These are phyloP conservation scores for Aureobasidium sp. DNA, from an alignment of 2,329 filamentous ascomycete genomes.

Conservation along the genomic window DNA sequence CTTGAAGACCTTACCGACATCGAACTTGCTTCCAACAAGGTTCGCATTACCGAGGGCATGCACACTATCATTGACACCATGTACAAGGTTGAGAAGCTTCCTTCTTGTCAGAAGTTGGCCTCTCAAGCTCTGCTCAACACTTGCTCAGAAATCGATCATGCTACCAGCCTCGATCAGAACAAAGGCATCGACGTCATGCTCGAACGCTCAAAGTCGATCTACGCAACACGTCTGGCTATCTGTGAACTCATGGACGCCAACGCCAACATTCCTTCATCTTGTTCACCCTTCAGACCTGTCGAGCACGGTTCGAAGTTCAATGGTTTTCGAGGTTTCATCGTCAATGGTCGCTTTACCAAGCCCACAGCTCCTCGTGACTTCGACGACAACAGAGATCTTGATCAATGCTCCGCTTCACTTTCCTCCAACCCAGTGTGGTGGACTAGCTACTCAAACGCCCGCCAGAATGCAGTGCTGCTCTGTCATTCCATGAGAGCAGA, in stretches of 20 bases:
- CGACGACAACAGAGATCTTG: constrained; percentile 33
- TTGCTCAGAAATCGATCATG: constrained; percentile 43
- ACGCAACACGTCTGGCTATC: constrained; percentile 55
- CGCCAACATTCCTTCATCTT: constrained; percentile 42
- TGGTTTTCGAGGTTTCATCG: constrained; percentile 23
- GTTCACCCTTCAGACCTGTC: constrained; percentile 42
- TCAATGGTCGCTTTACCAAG: constrained; percentile 15
- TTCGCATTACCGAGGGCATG: constrained; percentile 13
- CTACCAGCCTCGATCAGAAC: constrained; percentile 22
- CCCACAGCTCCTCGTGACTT: constrained; percentile 19
- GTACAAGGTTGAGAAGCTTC: constrained; percentile 37
- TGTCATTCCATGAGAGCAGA: constrained; percentile 55
- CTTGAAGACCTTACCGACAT: neutral
- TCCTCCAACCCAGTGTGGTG: constrained; percentile 52
- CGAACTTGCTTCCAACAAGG: constrained; percentile 10
- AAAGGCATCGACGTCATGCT: constrained; percentile 29
- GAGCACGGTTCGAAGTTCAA: constrained; percentile 27
- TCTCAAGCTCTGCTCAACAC: constrained; percentile 46
- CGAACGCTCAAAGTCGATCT: constrained; percentile 48
- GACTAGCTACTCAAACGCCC: constrained; percentile 58
- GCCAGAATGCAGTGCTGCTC: constrained; percentile 54
- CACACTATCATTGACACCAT: constrained; percentile 36
- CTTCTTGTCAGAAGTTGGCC: constrained; percentile 49
- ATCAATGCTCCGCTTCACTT: constrained; percentile 48
- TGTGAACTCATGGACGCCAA: constrained; percentile 54